These are phyloP conservation scores for Fistulinella cinereoalba DNA, from an alignment of 1,284 basidiomycete species.

Conservation along the genomic window DNA sequence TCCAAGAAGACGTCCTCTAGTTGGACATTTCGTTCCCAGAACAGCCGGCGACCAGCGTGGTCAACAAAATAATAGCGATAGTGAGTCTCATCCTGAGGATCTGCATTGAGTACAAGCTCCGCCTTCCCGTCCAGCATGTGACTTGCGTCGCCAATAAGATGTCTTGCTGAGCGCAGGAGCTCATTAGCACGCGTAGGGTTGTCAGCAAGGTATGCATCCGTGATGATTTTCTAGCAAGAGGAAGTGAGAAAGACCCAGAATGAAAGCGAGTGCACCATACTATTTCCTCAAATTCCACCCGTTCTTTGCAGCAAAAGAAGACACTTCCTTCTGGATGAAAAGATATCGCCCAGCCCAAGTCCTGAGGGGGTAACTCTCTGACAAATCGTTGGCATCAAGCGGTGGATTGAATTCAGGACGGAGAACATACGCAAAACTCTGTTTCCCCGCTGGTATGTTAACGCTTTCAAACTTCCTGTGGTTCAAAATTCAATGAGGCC, in stretches of 20 bases:
- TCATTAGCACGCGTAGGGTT: neutral
- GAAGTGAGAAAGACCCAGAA: neutral
- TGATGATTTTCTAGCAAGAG: slow-evolving; percentile 17
- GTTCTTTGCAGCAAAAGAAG: slow-evolving; percentile 9
- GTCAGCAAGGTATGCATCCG: slow-evolving; percentile 12
- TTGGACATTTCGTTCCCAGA: neutral
- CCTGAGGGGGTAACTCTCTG: slow-evolving; percentile 7
- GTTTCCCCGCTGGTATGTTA: slow-evolving; percentile 11
- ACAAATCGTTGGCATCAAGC: neutral
- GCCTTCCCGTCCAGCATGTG: slow-evolving; percentile 9
- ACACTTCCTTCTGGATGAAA: slow-evolving; percentile 22
- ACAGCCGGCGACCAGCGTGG: neutral
- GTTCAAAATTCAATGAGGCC: neutral
- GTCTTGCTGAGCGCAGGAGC: neutral
- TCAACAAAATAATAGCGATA: slow-evolving; percentile 9
- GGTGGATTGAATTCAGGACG: neutral
- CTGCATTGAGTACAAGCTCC: slow-evolving; percentile 20
- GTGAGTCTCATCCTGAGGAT: neutral
- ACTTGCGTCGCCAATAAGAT: neutral
- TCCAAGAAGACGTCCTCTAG: neutral
- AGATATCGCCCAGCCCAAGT: slow-evolving; percentile 6
- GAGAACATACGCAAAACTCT: slow-evolving; percentile 8
- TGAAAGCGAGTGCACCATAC: neutral
- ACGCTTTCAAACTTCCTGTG: neutral
- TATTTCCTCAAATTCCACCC: neutral